Conservation (phyloP, 257 asterid genomes). For the Mitragyna speciosa region DNA sequence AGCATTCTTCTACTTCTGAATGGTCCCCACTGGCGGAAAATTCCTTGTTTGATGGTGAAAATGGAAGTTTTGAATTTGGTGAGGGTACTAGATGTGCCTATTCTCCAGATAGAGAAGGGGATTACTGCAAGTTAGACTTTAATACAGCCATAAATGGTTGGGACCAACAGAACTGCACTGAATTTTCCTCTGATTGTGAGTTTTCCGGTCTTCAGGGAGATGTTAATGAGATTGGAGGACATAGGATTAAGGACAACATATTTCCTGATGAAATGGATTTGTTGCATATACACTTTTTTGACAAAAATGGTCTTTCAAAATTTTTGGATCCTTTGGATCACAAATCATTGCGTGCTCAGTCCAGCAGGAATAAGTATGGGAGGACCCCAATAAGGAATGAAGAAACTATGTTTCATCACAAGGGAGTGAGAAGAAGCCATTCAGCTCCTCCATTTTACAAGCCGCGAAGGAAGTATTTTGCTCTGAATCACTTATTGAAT, state of each 20-base stretch:
- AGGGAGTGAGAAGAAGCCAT: slow-evolving; percentile 52
- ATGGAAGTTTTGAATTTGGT: slow-evolving; percentile 26
- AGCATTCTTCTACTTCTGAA: slow-evolving; percentile 37
- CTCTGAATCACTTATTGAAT: slow-evolving; percentile 39
- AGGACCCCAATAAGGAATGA: slow-evolving; percentile 27
- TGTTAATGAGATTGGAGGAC: slow-evolving; percentile 28
- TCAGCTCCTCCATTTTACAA: slow-evolving; percentile 89
- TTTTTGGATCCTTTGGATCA: slow-evolving; percentile 28
- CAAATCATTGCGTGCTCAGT: slow-evolving; percentile 19
- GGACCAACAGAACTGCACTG: slow-evolving; percentile 37
- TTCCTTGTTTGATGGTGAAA: slow-evolving; percentile 29
- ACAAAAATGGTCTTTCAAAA: slow-evolving; percentile 32
- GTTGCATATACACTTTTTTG: slow-evolving; percentile 29
- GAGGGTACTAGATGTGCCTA: slow-evolving; percentile 20
- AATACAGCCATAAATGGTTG: slow-evolving; percentile 24
- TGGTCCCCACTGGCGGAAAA: slow-evolving; percentile 40
- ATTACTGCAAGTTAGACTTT: slow-evolving; percentile 23
- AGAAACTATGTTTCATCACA: slow-evolving; percentile 27
- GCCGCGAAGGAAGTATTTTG: slow-evolving; percentile 54
- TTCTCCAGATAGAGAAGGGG: slow-evolving; percentile 35
- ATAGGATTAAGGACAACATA: slow-evolving; percentile 25
- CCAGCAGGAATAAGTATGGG: slow-evolving; percentile 24
- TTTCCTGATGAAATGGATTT: slow-evolving; percentile 35
- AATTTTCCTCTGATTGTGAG: slow-evolving; percentile 30
- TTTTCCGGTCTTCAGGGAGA: slow-evolving; percentile 28